Base-by-base conservation (phyloP, 345 rosid genomes). In the Pseudoturritis turrita region DNA sequence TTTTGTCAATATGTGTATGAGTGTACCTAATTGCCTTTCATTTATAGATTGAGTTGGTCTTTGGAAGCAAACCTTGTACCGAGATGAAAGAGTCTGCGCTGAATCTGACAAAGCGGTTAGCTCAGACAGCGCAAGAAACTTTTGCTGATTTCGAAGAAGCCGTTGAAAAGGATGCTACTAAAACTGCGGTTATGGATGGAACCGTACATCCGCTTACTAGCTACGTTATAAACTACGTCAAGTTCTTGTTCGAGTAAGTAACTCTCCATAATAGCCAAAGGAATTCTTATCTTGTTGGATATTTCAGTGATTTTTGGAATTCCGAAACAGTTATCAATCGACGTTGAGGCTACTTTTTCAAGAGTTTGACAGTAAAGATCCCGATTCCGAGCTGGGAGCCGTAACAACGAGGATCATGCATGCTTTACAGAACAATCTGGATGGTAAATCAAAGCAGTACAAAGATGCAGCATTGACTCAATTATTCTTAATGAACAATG, bases 121-220 rank as follows among this genome's bases (percentile, higher is more conserved):
- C 98, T 70, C 90, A 87, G 75, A 90, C 98, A 25, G 94, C 97
- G 6, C 89, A 86, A 77, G 99, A 95, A 77, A 95, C 99, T 7
- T 95, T 95, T 69, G 88, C 74, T 51, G 99, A 91, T 86, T 95
- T 95, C 70, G 96, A 89, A 85, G 98, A 91, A 80, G 98, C 96
- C 0, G 99, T 95, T 21, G 97, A 88, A 72, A 95, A 88, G 39
- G 99, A 95, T 85, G 96, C 96, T 43, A 95, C 99, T n/a, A 95
- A 81, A 80, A 88, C 99, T 25, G 87, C 96, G 3, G 96, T 95
- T 82, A 84, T 84, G 71, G 99, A 95, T 78, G 99, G 99, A 83
- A 91, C 99, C 2, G 96, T 95, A 26, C 98, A 95, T 81, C 99
- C 99, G 28, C 82, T 95, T 72, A 95, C 98, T 25, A 95, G 98